Conservation (phyloP, 371 early-diverging fungal species). For the Mucor irregularis region DNA sequence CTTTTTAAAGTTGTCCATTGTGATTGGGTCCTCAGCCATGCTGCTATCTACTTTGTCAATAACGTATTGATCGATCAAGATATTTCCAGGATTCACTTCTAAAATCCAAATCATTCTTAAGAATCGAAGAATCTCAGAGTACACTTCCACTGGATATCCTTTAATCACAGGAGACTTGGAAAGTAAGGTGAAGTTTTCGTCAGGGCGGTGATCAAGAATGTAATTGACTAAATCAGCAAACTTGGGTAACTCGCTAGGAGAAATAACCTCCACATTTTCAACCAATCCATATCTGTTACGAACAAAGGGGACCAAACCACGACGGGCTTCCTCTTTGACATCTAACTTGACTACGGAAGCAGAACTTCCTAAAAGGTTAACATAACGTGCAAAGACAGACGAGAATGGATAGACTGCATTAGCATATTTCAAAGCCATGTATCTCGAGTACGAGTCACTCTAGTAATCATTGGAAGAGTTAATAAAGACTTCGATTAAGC, state of each 20-base stretch:
- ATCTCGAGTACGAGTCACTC: slow-evolving; percentile 41
- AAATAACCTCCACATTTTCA: slow-evolving; percentile 29
- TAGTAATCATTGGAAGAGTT: slow-evolving; percentile 3
- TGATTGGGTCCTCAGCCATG: slow-evolving; percentile 46
- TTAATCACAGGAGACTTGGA: slow-evolving; percentile 43
- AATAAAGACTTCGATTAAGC: neutral
- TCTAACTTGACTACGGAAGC: slow-evolving; percentile 73
- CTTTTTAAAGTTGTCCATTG: slow-evolving; percentile 40
- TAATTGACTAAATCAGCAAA: slow-evolving; percentile 50
- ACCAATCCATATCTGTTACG: slow-evolving; percentile 30
- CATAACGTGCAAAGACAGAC: slow-evolving; percentile 68
- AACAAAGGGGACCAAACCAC: slow-evolving; percentile 51
- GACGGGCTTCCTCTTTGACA: slow-evolving; percentile 71
- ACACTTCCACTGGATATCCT: slow-evolving; percentile 62
- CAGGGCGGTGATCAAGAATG: slow-evolving; percentile 36
- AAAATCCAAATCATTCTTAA: slow-evolving; percentile 58
- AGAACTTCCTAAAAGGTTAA: slow-evolving; percentile 68
- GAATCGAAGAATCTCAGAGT: slow-evolving; percentile 55
- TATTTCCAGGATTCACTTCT: slow-evolving; percentile 51
- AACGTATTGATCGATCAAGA: slow-evolving; percentile 56
- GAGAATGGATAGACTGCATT: slow-evolving; percentile 78
- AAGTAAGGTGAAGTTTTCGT: slow-evolving; percentile 27
- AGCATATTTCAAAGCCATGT: slow-evolving; percentile 74
- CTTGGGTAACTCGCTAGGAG: slow-evolving; percentile 44
- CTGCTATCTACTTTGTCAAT: slow-evolving; percentile 56